Conservation (phyloP, 2,329 filamentous ascomycete species). For the Xylaria sp. region DNA sequence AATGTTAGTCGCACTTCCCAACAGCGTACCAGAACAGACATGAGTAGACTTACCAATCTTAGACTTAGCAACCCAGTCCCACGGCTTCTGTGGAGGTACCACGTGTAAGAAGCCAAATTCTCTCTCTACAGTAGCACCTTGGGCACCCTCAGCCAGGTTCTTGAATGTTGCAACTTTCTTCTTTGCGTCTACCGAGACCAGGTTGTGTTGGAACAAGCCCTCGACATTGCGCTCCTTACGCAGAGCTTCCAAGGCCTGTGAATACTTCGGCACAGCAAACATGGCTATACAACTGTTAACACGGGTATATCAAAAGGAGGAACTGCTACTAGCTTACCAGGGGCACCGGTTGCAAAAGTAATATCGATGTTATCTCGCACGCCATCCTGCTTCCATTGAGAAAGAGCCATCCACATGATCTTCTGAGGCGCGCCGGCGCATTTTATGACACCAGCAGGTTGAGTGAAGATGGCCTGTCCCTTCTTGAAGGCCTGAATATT, state of each 20-base stretch:
- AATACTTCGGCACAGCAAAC: conserved; percentile 49
- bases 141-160: conserved; percentile 40
- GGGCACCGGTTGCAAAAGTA: conserved; percentile 44
- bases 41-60: conserved; percentile 43
- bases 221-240: conserved; percentile 45
- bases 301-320: not conserved
- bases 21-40: not conserved
- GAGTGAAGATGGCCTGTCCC: conserved; percentile 47
- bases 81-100: conserved; percentile 44
- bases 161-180: conserved; percentile 46
- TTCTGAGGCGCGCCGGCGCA: conserved; percentile 49
- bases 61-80: conserved; percentile 43
- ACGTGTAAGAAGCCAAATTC: conserved; percentile 47
- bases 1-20: conserved; percentile 46
- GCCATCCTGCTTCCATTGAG: conserved; percentile 45
- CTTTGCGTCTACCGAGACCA: conserved; percentile 44
- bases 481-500: conserved; percentile 45
- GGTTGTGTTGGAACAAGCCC: conserved; percentile 48
- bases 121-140: conserved; percentile 41
- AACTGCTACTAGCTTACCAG: conserved; percentile 29
- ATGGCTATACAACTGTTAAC: conserved; percentile 38
- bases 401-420: conserved; percentile 49
- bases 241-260: conserved; percentile 43
- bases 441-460: conserved; percentile 47
- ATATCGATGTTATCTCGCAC: conserved; percentile 42